phyloP scores from a whole-genome alignment of 306 rosid genomes.

The Comarum palustre region DNA sequence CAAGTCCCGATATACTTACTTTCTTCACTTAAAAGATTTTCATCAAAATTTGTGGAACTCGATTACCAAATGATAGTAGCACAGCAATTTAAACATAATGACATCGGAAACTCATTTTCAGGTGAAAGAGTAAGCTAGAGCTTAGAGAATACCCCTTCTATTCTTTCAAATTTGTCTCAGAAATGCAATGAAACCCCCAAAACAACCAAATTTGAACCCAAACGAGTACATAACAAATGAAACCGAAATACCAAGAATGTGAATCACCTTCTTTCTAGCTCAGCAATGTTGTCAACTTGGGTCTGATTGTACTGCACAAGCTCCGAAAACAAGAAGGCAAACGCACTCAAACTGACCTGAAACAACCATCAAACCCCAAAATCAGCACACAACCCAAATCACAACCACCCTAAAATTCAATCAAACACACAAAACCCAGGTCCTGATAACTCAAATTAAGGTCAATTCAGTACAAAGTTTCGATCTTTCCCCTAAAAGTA shows the following conservation, averaged over 20 bases:
- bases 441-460: conserved; percentile 4
- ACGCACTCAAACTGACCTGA: conserved; percentile 99
- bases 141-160: background rate
- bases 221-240: background rate
- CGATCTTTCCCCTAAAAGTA: background rate
- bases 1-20: background rate
- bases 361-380: background rate
- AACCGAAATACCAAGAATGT: background rate
- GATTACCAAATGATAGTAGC: background rate
- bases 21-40: background rate
- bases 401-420: background rate
- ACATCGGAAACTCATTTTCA: background rate
- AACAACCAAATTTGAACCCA: background rate
- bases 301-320: conserved; percentile 99
- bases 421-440: background rate
- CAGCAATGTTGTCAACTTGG: conserved; percentile 92
- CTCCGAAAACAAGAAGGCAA: conserved; percentile 96
- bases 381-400: background rate
- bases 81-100: background rate
- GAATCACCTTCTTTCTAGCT: conserved; percentile 83
- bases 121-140: background rate
- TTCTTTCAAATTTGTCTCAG: background rate
- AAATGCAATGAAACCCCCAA: background rate
- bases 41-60: background rate
- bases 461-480: background rate